Base-by-base conservation (phyloP, 2,329 filamentous ascomycete genomes). In the Uncinocarpus reesii region DNA sequence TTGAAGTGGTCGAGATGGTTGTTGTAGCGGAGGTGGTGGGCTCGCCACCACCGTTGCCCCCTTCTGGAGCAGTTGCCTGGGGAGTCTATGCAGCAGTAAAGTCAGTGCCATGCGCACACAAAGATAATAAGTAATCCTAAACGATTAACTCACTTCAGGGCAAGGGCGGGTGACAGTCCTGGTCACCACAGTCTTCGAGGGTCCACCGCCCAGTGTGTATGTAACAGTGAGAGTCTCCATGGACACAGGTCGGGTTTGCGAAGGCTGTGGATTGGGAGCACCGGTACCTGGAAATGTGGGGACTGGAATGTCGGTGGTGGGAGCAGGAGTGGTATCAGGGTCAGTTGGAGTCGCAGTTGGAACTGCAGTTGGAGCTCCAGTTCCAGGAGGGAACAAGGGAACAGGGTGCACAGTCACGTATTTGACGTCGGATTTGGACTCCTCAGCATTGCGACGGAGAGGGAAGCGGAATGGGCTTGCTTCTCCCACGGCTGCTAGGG, bases 191-290 rank as follows among this genome's bases (percentile, higher is more conserved):
- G 57, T 60, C 40, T 60, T 62, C 4, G 62, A 60, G 18, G 58
- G 57, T 34, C 65, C 65, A 37, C 61, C 54, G 29, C 62, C 63
- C 26, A 65, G 45, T n/a, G 66, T 69, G 60, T 68, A 69, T 41
- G 66, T 67, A 35, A 69, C 32, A 26, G 60, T 64, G 50, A 65
- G 36, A 49, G 60, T 60, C 24, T 55, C 50, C 26, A 50, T 40
- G n/a, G 40, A 24, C 11, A 34, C 36, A 16, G 50, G 42, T 42
- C 21, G n/a, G 7, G 46, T 23, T 35, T 37, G 46, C 5, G 23
- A 15, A 20, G 42, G 42, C 10, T 6, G 7, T 13, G 31, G n/a
- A 18, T n/a, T n/a, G 7, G 42, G 32, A 28, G 23, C 21, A 24
- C 26, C 36, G 10, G 35, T 40, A 20, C 24, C 26, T 10, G 26